Conservation (phyloP, 768 basidiomycete species). For the Tulasnella sp. region DNA sequence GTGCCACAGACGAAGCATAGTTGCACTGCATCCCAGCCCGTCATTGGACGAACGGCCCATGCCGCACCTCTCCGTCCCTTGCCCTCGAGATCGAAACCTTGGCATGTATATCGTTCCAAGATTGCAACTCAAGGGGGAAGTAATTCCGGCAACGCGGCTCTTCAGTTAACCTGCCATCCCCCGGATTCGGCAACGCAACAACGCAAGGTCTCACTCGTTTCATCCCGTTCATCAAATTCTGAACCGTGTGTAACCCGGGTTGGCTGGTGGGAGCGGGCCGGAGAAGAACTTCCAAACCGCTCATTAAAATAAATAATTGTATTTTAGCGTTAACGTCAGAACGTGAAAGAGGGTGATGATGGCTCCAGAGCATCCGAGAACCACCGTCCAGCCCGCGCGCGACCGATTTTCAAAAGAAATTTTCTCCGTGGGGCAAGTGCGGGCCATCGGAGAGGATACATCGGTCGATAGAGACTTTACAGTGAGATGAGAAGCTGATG, state of each 20-base stretch:
- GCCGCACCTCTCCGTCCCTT: neutral
- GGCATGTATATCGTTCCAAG: neutral
- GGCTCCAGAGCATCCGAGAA: neutral
- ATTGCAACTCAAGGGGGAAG: too few species aligned
- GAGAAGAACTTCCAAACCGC: neutral
- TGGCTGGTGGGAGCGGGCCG: neutral
- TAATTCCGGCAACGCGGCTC: neutral
- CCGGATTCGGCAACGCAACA: neutral
- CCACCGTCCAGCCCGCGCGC: neutral
- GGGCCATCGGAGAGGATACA: constrained; percentile 4
- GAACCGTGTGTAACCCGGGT: neutral
- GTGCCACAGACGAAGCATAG: too few species aligned
- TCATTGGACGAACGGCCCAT: neutral
- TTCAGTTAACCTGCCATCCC: constrained; percentile 8
- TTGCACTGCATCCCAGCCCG: neutral
- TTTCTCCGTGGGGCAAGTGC: constrained; percentile 6
- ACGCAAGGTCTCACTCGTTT: neutral
- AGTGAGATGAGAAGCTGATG: neutral
- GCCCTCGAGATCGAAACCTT: neutral
- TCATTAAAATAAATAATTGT: neutral
- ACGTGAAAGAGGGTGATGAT: constrained; percentile 1
- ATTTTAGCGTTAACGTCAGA: constrained; percentile 14
- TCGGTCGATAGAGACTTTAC: constrained; percentile 3
- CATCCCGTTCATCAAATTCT: neutral
- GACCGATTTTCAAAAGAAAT: neutral